Percentiles rank a stretch among this genome's conserved stretches.
Conservation (phyloP, 2,329 filamentous ascomycete genomes). For the Phyllosticta ampelicida region DNA sequence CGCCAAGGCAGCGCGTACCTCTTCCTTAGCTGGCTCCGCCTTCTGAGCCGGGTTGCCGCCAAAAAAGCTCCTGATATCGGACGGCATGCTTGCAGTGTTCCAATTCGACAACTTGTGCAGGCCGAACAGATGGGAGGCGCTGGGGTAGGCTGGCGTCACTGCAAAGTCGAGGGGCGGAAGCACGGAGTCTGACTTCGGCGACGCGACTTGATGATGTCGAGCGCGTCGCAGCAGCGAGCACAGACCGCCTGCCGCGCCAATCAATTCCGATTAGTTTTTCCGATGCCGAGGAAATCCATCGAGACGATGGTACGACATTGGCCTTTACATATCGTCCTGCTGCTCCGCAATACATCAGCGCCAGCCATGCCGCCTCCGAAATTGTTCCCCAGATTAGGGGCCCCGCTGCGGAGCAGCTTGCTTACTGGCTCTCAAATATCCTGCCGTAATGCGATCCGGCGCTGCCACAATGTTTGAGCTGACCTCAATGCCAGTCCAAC, state of each 20-base stretch:
- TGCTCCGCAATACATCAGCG: neutral
- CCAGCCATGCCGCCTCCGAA: slow-evolving; percentile 31
- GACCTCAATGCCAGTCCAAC: slow-evolving; percentile 4
- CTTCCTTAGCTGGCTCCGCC: slow-evolving; percentile 31
- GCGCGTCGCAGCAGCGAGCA: slow-evolving; percentile 1
- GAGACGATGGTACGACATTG: neutral
- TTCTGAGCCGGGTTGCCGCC: slow-evolving; percentile 56
- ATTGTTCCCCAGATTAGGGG: slow-evolving; percentile 24
- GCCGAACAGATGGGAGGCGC: neutral
- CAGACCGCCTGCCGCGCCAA: neutral
- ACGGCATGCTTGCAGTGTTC: slow-evolving; percentile 48
- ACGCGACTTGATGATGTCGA: slow-evolving; percentile 10
- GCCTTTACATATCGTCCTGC: neutral
- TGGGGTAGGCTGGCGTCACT: neutral
- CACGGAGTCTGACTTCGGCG: neutral
- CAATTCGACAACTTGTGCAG: neutral
- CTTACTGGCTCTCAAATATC: slow-evolving; percentile 11
- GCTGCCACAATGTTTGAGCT: neutral
- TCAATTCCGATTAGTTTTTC: slow-evolving; percentile 7
- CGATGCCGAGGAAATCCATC: neutral
- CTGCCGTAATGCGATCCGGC: neutral
- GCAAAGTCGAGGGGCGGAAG: neutral
- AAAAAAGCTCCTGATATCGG: slow-evolving; percentile 87
- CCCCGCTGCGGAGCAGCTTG: slow-evolving; percentile 22
- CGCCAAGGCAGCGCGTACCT: slow-evolving; percentile 12